Base-by-base conservation (phyloP, 1,284 basidiomycete genomes). In the Pyrrhoderma noxium region DNA sequence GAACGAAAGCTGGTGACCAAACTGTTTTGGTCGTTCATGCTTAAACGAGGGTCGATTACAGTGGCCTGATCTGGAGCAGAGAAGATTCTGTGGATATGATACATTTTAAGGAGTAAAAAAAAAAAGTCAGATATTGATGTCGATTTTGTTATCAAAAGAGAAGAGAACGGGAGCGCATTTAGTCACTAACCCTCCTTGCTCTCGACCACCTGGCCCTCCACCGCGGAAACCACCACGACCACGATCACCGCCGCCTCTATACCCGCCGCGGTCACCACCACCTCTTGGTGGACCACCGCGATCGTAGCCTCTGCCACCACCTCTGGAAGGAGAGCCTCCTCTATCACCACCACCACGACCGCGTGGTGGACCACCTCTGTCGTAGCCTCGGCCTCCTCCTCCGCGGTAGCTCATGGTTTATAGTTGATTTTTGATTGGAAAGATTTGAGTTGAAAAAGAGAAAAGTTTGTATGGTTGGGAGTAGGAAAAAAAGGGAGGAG, bases 41-140 rank as follows among this genome's bases (percentile, higher is more conserved):
- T 60, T 2, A 88, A 66, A n/a, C 85, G 80, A 14, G 64, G 53
- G 58, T 89, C 86, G 46, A 89, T 60, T 13, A 62, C 64, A 3
- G 77, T 76, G 1, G 73, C 73, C 36, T 63, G 62, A 18, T 70
- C 70, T 5, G 65, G 63, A 0, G 72, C 63, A 46, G 68, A 66
- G 61, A 79, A 85, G 25, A 88, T 64, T 5, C 83, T 86, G 56
- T 19, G 38, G 50, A 25, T 36, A 37, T 1, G 40, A 18, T 35
- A 34, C 23, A 18, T 27, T 4, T 51, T 8, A 3, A 7, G 25
- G 27, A 21, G 36, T n/a, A 25, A 43, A 39, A 34, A 37, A 11
- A 7, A 35, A 14, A 16, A 34, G 27, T 36, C 43, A 27, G 39
- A n/a, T 25, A 13, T n/a, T n/a, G 23, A 25, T 21, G 43, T 2